Base-by-base conservation (phyloP, 768 basidiomycete genomes). In the Termitomyces sp. region DNA sequence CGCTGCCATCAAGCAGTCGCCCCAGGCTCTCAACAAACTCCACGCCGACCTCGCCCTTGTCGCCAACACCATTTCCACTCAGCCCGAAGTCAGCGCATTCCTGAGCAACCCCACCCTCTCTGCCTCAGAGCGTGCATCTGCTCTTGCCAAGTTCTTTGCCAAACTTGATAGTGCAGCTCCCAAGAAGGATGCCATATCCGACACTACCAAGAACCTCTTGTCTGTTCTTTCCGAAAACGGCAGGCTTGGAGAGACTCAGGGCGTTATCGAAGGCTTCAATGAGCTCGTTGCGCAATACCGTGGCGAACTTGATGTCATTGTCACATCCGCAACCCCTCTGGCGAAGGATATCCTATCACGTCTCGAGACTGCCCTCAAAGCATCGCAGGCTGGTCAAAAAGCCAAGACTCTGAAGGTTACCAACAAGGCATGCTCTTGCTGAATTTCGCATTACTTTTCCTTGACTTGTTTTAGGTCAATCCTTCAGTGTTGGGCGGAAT, bases 31-130 rank as follows among this genome's bases (percentile, higher is more conserved):
- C 74, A 86, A 74, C 74, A 87, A 89, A 71, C 91, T 98, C 67
- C 91, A 95, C 73, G 70, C 85, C 50, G 97, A 98, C 71, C 85
- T 98, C 64, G 77, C 75, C 66, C 74, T 75, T 64, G 83, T 98
- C 72, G 78, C 86, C 64, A 80, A 80, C 70, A 78, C 87, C 71
- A 82, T 98, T 73, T 79, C 83, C 69, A 75, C 80, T 40, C 79
- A 82, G 59, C 79, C 87, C 58, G 85, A 87, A 65, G 73, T 94
- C 66, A 76, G 75, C 59, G 72, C 83, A 4, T 92, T 96, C 76
- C 79, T 99, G 69, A 74, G 75, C 65, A 98, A 99, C 80, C 97
- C 97, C 48, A 95, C 96, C 10, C 83, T 99, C 20, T 92, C 94
- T 8, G 74, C 82, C 47, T 80, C 84, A 50, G 95, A 97, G 57